Conservation (phyloP, 345 rosid species). For the Mangifera indica region DNA sequence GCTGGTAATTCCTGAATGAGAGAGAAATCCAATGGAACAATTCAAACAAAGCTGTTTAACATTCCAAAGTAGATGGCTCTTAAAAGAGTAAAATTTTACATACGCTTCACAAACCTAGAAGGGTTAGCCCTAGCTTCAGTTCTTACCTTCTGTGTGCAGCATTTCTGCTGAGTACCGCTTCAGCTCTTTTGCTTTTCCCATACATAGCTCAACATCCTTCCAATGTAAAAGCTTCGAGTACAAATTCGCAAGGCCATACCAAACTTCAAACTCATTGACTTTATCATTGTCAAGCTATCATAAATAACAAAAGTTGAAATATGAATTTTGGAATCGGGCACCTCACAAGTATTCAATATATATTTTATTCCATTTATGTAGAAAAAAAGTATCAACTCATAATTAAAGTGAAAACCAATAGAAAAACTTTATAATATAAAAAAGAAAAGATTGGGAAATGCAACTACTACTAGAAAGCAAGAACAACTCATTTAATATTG, state of each 20-base stretch:
- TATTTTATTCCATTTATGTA: neutral
- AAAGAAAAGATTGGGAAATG: neutral
- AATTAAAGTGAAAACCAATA: neutral
- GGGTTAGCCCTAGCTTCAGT: neutral
- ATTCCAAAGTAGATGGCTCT: neutral
- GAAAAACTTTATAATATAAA: neutral
- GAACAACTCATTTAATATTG: conserved; percentile 2
- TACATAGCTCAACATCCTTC: conserved; percentile 89
- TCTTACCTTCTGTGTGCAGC: conserved; percentile 78
- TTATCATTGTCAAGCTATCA: conserved; percentile 61
- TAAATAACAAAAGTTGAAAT: conserved; percentile 2
- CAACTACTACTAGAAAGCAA: neutral
- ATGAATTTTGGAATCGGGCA: neutral
- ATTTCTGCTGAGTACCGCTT: conserved; percentile 69
- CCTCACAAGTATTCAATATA: neutral
- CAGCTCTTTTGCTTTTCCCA: conserved; percentile 71
- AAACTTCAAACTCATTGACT: conserved; percentile 80
- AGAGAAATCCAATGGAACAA: no score
- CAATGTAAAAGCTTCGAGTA: conserved; percentile 82
- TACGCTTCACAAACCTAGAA: no score
- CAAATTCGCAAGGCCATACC: conserved; percentile 84
- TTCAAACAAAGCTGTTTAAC: no score
- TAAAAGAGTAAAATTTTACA: neutral
- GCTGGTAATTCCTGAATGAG: no score
- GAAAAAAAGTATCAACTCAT: neutral